Conservation (phyloP, 345 rosid genomes). For the Barbarea vulgaris region DNA sequence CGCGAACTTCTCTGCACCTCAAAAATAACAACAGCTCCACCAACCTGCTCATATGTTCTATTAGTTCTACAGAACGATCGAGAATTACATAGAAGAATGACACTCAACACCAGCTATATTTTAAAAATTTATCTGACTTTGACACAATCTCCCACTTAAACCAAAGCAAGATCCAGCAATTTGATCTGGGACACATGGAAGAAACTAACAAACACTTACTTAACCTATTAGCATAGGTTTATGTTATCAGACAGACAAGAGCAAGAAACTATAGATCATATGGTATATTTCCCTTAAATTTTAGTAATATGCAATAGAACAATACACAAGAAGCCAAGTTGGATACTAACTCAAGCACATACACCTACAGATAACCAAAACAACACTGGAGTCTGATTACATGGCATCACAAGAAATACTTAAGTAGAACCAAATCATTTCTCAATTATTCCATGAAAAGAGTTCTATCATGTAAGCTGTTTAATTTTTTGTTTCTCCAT, state of each 20-base stretch:
- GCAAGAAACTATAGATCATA: not conserved
- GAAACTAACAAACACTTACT: constrained; percentile 1
- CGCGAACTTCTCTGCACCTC: constrained; percentile 91
- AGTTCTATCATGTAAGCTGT: not conserved
- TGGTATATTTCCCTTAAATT: not conserved
- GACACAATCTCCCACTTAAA: constrained; percentile 20
- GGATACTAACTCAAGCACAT: not conserved
- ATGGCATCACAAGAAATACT: not conserved
- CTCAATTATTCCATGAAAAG: constrained; percentile 4
- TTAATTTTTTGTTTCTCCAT: not conserved
- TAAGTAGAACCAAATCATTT: not conserved
- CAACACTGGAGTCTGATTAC: not conserved
- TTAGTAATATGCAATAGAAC: not conserved
- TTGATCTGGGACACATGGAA: not conserved
- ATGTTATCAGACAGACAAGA: constrained; percentile 2
- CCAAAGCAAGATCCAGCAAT: constrained; percentile 12
- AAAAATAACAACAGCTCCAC: constrained; percentile 73
- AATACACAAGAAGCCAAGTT: not conserved
- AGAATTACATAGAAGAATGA: constrained; percentile 21
- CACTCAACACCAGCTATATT: not conserved
- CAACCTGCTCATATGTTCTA: constrained; percentile 55
- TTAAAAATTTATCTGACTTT: not conserved
- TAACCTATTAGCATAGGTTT: not conserved
- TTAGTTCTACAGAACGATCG: constrained; percentile 12
- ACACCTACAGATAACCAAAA: not conserved